Base-by-base conservation (phyloP, 192 early-diverging fungal genomes). In the Coemansia sp. region DNA sequence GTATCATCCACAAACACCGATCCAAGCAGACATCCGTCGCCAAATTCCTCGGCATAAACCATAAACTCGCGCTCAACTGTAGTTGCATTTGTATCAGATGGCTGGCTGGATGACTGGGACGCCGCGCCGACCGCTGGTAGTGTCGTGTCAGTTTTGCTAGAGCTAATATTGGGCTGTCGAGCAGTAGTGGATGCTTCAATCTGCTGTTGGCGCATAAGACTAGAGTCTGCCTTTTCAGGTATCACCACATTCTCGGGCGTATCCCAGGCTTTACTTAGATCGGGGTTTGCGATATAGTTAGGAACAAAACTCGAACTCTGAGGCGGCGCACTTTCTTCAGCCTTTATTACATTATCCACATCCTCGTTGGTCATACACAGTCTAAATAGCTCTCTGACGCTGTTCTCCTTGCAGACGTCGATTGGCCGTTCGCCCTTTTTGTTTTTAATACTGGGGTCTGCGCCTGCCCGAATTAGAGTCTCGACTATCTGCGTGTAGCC, bases 201-300 rank as follows among this genome's bases (percentile, higher is more conserved):
- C 21, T 77, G 68, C 24, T 67, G 43, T 30, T 67, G 64, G 18
- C 56, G 74, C 41, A 66, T 48, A 45, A 64, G 61, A 1, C 63
- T 62, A 17, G 72, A 75, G 18, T 75, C 74, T 23, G 57, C 61
- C 19, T 67, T 61, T 13, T n/a, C 19, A 21, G 57, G 18, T 22
- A 64, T n/a, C 25, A 67, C 17, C 9, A 57, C 66, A 18, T 67
- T 82, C 4, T 86, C 85, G 1, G 88, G 88, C 45, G 83, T 54
- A 14, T 78, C 78, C 88, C 88, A 89, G 0, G 82, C 68, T 61
- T 87, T 87, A 24, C 80, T 71, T n/a, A 89, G 71, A 24, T 89
- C 85, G 0, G 88, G 88, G 13, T 87, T 73, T 21, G 72, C 64
- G 25, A 89, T 61, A 42, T 89, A 89, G 25, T 81, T 82, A 30